phyloP scores from a whole-genome alignment of 257 asterid genomes.

The Solanum chiquidenum region DNA sequence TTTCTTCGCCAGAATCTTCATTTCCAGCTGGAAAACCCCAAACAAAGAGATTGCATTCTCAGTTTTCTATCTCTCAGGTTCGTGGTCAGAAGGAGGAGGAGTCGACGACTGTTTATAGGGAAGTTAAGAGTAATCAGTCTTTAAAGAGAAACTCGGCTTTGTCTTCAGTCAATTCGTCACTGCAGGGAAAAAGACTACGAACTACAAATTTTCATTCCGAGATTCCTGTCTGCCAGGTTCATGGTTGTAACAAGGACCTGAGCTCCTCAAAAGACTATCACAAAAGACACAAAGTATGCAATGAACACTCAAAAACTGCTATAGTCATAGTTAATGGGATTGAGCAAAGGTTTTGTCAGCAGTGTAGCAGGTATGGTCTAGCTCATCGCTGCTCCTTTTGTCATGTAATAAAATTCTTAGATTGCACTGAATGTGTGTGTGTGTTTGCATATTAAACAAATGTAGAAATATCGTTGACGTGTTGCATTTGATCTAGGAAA shows the following conservation, averaged over 20 bases:
- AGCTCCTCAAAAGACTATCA: conserved; percentile 59
- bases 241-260: conserved; percentile 58
- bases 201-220: conserved; percentile 16
- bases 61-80: conserved; percentile 40
- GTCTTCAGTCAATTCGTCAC: conserved; percentile 18
- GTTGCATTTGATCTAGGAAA: background rate
- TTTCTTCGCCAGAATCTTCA: conserved; percentile 15
- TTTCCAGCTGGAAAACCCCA: conserved; percentile 24
- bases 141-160: conserved; percentile 5
- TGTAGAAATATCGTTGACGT: background rate
- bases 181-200: conserved; percentile 24
- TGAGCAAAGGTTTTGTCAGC: conserved; percentile 72
- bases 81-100: conserved; percentile 41
- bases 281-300: conserved; percentile 72
- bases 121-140: conserved; percentile 1
- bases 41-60: conserved; percentile 12
- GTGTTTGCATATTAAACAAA: background rate
- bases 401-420: background rate
- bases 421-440: background rate
- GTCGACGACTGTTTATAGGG: background rate
- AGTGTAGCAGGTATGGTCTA: conserved; percentile 57
- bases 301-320: conserved; percentile 55
- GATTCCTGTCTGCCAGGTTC: conserved; percentile 50
- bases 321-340: conserved; percentile 50
- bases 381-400: background rate